phyloP scores from a whole-genome alignment of 768 basidiomycete genomes.

The Collybiopsis confluens region DNA sequence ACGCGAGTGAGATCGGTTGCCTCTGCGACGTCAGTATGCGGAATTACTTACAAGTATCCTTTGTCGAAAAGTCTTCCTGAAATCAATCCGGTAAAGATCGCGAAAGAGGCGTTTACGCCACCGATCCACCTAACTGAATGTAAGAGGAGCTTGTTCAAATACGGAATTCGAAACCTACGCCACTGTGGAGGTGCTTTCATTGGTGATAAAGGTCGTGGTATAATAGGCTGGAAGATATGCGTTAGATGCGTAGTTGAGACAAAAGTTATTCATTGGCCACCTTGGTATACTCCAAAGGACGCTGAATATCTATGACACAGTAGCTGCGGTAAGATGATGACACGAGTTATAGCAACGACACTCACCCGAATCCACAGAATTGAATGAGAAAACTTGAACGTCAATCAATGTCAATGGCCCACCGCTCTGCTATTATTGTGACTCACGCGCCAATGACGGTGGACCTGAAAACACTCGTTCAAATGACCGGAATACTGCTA shows the following conservation, averaged over 20 bases:
- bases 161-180: slow-evolving; percentile 22
- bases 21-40: too few relatives aligned
- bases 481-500: too few relatives aligned
- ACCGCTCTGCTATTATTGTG: too few relatives aligned
- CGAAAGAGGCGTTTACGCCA: slow-evolving; percentile 38
- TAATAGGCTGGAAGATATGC: slow-evolving; percentile 31
- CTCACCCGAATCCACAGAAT: slow-evolving; percentile 33
- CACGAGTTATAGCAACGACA: background rate
- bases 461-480: background rate
- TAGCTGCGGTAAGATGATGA: background rate
- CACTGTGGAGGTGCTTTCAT: slow-evolving; percentile 32
- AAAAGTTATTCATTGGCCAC: slow-evolving; percentile 10
- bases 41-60: slow-evolving; percentile 44
- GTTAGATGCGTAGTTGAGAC: too few relatives aligned
- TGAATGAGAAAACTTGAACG: slow-evolving; percentile 36
- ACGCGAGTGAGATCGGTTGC: background rate
- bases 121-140: slow-evolving; percentile 14
- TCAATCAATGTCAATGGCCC: too few relatives aligned
- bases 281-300: slow-evolving; percentile 42
- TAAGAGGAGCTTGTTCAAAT: background rate
- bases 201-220: slow-evolving; percentile 29
- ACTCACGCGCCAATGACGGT: slow-evolving; percentile 7
- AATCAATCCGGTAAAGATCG: slow-evolving; percentile 36
- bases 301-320: slow-evolving; percentile 25
- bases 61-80: slow-evolving; percentile 42